A percentile compares a stretch with the other conserved stretches of the same genome.
These are phyloP conservation scores for Fusarium sp. DNA, from an alignment of 2,329 filamentous ascomycete species.

Conservation along the genomic window DNA sequence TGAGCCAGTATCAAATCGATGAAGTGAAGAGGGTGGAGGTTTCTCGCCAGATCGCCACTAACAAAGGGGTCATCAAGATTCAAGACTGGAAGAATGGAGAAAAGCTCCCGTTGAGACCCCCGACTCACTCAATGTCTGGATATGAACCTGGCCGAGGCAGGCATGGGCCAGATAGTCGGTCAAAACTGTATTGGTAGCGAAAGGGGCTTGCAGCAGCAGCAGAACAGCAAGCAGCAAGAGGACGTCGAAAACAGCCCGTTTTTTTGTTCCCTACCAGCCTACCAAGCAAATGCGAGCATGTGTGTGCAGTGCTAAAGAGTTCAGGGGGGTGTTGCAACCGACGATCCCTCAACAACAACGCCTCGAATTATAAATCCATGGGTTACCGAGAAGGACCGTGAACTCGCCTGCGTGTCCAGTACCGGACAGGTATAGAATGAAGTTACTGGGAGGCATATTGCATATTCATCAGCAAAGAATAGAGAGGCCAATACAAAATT, in stretches of 20 bases:
- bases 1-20: conserved; percentile 14
- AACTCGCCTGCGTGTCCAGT: background rate
- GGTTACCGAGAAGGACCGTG: conserved; percentile 6
- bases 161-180: conserved; percentile 26
- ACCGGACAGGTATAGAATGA: background rate
- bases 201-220: conserved; percentile 25
- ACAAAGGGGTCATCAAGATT: conserved; percentile 14
- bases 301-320: conserved; percentile 32
- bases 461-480: background rate
- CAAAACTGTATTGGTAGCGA: conserved; percentile 8
- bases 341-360: conserved; percentile 32
- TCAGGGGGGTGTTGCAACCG: conserved; percentile 32
- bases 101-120: conserved; percentile 1
- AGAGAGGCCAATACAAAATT: conserved; percentile 5
- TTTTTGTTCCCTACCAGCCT: conserved; percentile 3
- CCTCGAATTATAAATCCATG: conserved; percentile 19
- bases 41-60: conserved; percentile 14
- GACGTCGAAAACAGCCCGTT: conserved; percentile 6
- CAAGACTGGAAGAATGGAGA: conserved; percentile 1
- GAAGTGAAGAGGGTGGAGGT: conserved; percentile 11
- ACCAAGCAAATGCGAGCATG: conserved; percentile 5
- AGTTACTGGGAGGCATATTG: background rate
- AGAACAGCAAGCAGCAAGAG: background rate
- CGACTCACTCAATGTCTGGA: background rate
- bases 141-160: background rate